A percentile compares a stretch with the other conserved stretches of the same genome.
phyloP scores from a whole-genome alignment of 805 yeast species.

The Kluyveromyces starmeri region DNA sequence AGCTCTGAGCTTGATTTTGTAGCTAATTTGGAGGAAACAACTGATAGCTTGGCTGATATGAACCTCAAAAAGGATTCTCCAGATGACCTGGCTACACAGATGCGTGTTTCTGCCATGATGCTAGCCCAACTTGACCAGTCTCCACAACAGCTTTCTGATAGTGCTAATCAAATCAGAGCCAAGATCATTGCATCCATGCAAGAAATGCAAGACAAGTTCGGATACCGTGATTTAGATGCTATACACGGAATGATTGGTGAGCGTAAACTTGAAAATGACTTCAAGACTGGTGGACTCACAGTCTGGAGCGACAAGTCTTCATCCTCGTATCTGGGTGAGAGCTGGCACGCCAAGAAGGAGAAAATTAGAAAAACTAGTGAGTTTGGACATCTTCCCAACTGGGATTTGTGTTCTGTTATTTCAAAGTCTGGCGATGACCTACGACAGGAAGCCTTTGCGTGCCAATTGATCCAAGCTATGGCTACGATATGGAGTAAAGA shows the following conservation, averaged over 20 bases:
- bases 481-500: constrained; percentile 73
- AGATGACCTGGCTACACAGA: constrained; percentile 72
- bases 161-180: constrained; percentile 62
- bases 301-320: constrained; percentile 20
- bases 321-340: constrained; percentile 72
- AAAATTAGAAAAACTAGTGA: constrained; percentile 71
- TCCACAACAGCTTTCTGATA: constrained; percentile 34
- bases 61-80: constrained; percentile 19
- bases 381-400: constrained; percentile 78
- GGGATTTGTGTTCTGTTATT: constrained; percentile 94
- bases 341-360: constrained; percentile 77
- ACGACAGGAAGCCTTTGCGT: constrained; percentile 96
- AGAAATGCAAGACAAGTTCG: constrained; percentile 60
- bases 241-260: constrained; percentile 75
- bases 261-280: constrained; percentile 83
- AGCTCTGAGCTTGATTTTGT: constrained; percentile 32
- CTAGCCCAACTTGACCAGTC: constrained; percentile 75
- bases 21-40: constrained; percentile 26
- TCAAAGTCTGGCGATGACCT: constrained; percentile 94
- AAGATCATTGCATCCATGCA: constrained; percentile 68
- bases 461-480: constrained; percentile 84
- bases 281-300: constrained; percentile 70
- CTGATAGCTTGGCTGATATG: constrained; percentile 13
- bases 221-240: constrained; percentile 40
- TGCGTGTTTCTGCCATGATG: constrained; percentile 96